Base-by-base conservation (phyloP, 1,284 basidiomycete genomes). In the Cystobasidiaceae sp. region DNA sequence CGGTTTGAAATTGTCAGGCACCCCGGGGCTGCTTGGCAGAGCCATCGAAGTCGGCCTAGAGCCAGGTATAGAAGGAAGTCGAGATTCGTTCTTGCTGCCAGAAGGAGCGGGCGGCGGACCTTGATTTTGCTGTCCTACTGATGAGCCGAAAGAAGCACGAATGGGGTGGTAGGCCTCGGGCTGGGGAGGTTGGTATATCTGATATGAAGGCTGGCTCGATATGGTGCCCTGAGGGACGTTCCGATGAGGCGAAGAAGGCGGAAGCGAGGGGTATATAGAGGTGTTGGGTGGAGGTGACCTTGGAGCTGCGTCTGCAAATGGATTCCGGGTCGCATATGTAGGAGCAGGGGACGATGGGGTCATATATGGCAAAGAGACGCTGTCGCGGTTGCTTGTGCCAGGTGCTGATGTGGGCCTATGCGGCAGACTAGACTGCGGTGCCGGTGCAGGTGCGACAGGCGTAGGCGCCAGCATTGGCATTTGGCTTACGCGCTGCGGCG, bases 101-200 rank as follows among this genome's bases (percentile, higher is more conserved):
- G 58, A 41, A 34, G 58, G 32, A 4, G 58, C 32, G 34, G 56
- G 56, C 2, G 45, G 39, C 13, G 41, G 30, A n/a, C 54, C 41
- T 23, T 45, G 17, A 21, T 2, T 19, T 37, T 39, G 33, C 13
- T 27, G 41, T n/a, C 17, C n/a, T 37, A 50, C 49, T 11, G 60
- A 37, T 9, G 60, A 28, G 39, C 32, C 23, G 27, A 62, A 45
- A 6, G 60, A 62, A n/a, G 60, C 60, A 5, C 60, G 34, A 30
- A 62, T 34, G 17, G 60, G 60, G 46, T 51, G 39, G 15, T 62
- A n/a, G 2, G 58, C 23, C 15, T 34, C 19, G 11, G 60, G 39
- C 19, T 21, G 19, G n/a, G 4, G 11, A 9, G 48, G 49, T 54
- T 52, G 60, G 27, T 62, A 49, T 11, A 52, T 39, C 19, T 52